phyloP scores from a whole-genome alignment of 148 eudicot species.

The Simmondsia chinensis region DNA sequence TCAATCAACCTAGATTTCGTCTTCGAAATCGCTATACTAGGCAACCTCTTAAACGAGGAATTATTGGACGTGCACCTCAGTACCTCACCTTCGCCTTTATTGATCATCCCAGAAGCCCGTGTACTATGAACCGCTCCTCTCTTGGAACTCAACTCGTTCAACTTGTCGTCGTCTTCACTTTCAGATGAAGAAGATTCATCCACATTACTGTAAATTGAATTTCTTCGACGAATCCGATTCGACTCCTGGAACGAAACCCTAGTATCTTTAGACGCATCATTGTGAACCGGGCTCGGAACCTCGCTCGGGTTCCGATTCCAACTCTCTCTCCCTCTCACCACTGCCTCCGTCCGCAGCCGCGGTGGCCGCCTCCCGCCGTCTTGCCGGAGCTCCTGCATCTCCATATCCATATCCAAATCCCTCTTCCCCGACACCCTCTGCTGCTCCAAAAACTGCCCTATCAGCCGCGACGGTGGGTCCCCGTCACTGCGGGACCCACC shows the following conservation, averaged over 20 bases:
- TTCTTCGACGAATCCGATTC: slow-evolving; percentile 7
- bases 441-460: slow-evolving; percentile 25
- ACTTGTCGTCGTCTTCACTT: slow-evolving; percentile 6
- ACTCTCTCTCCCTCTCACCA: slow-evolving; percentile 2
- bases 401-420: slow-evolving; percentile 32
- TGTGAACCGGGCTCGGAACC: slow-evolving; percentile 11
- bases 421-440: slow-evolving; percentile 25
- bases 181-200: slow-evolving; percentile 2
- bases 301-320: slow-evolving; percentile 16
- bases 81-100: slow-evolving; percentile 8
- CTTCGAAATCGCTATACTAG: slow-evolving; percentile 19
- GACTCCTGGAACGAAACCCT: slow-evolving; percentile 27
- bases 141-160: not conserved
- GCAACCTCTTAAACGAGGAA: slow-evolving; percentile 32
- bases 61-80: slow-evolving; percentile 49
- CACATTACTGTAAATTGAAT: slow-evolving; percentile 17
- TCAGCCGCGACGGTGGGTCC: slow-evolving; percentile 33
- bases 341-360: slow-evolving; percentile 24
- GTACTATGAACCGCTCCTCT: slow-evolving; percentile 1
- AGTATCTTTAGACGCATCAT: slow-evolving; percentile 15
- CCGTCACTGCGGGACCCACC: not conserved
- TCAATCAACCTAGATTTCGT: slow-evolving; percentile 50
- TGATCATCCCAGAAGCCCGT: not conserved
- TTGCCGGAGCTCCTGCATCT: slow-evolving; percentile 22
- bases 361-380: slow-evolving; percentile 5